Evolutionary conservation across 495 filamentous ascomycete genomes (phyloP).

Genomic region (Penicillium cinerascens): DNA sequence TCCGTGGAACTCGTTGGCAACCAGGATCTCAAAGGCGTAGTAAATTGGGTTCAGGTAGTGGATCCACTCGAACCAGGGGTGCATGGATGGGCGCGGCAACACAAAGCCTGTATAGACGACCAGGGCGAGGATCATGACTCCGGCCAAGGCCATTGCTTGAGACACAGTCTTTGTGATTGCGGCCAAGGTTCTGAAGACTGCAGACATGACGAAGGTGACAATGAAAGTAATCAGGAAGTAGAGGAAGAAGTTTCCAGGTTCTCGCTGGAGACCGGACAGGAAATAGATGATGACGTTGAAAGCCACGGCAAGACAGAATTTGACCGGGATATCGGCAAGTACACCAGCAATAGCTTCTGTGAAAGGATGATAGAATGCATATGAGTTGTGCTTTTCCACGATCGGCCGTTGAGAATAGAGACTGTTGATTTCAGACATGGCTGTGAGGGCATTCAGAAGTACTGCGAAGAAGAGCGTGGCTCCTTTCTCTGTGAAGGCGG

Average conservation of each 20-base stretch:
- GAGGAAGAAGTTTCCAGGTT: constrained; percentile 50
- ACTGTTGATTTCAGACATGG: constrained; percentile 52
- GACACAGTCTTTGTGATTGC: constrained; percentile 41
- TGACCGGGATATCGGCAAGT: constrained; percentile 52
- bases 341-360: constrained; percentile 54
- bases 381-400: constrained; percentile 57
- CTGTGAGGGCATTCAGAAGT: constrained; percentile 54
- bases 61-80: constrained; percentile 47
- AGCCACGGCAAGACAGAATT: constrained; percentile 36
- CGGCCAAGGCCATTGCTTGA: constrained; percentile 44
- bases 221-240: constrained; percentile 52
- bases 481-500: constrained; percentile 67
- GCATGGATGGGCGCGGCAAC: constrained; percentile 42
- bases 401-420: constrained; percentile 55
- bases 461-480: constrained; percentile 85
- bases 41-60: constrained; percentile 42
- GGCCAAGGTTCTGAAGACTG: constrained; percentile 44
- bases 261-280: constrained; percentile 44
- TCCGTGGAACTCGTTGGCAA: constrained; percentile 57
- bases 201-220: constrained; percentile 52
- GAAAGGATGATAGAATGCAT: constrained; percentile 57
- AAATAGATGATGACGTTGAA: constrained; percentile 56
- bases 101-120: constrained; percentile 42
- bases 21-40: constrained; percentile 42
- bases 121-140: constrained; percentile 39